Percentiles rank a stretch among this genome's conserved stretches.
Conservation (phyloP, 768 basidiomycete genomes). For the Mycena maculata region DNA sequence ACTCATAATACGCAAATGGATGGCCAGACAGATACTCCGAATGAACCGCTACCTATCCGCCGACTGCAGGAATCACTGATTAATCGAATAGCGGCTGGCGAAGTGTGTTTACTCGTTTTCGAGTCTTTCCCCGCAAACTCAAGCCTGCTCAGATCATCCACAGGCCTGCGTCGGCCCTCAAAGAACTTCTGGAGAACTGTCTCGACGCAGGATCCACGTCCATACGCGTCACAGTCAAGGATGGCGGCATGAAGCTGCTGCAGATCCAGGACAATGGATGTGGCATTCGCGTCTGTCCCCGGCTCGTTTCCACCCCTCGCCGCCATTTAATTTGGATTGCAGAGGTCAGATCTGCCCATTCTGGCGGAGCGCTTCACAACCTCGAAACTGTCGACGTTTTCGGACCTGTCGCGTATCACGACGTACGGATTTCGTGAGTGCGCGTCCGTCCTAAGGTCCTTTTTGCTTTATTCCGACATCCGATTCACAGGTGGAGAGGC, state of each 20-base stretch:
- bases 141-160: constrained; percentile 76
- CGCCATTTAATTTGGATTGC: neutral
- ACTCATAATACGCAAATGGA: neutral
- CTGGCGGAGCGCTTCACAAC: constrained; percentile 96
- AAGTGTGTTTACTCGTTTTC: constrained; percentile 50
- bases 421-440: constrained; percentile 94
- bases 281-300: constrained; percentile 84
- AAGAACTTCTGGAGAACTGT: constrained; percentile 94
- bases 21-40: neutral
- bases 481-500: constrained; percentile 72
- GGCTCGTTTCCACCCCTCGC: neutral
- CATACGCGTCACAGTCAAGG: constrained; percentile 90
- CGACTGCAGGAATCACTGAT: constrained; percentile 86
- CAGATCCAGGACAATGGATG: constrained; percentile 98
- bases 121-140: neutral
- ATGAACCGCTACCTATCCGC: constrained; percentile 75
- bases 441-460: neutral
- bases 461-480: neutral
- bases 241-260: constrained; percentile 93
- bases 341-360: constrained; percentile 91
- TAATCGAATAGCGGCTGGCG: constrained; percentile 90
- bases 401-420: constrained; percentile 83
- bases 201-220: constrained; percentile 93
- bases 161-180: constrained; percentile 92
- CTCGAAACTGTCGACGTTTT: constrained; percentile 88